Conservation (phyloP, 768 basidiomycete genomes). For the Termitomyces sp. region DNA sequence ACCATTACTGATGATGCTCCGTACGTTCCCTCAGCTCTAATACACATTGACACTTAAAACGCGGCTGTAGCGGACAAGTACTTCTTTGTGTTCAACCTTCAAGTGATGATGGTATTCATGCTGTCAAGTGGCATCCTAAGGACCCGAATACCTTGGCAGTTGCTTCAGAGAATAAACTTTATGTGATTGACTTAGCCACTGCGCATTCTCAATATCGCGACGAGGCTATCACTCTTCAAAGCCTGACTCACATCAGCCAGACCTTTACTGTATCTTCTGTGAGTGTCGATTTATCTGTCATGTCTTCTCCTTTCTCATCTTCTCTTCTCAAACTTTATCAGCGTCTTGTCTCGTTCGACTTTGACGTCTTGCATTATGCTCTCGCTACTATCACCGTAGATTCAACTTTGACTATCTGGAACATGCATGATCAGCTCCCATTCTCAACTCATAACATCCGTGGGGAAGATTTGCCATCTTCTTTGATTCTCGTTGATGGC, state of each 20-base stretch:
- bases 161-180: slow-evolving; percentile 74
- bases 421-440: slow-evolving; percentile 68
- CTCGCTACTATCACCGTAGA: slow-evolving; percentile 81
- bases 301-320: neutral
- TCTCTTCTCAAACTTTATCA: slow-evolving; percentile 19
- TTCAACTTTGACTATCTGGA: slow-evolving; percentile 79
- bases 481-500: slow-evolving; percentile 78
- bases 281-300: slow-evolving; percentile 22
- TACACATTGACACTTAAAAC: slow-evolving; percentile 1
- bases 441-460: slow-evolving; percentile 74
- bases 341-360: slow-evolving; percentile 82
- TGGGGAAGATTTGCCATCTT: slow-evolving; percentile 79
- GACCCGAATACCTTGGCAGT: slow-evolving; percentile 76
- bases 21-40: slow-evolving; percentile 38
- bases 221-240: slow-evolving; percentile 63
- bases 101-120: slow-evolving; percentile 54
- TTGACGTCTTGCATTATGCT: slow-evolving; percentile 71
- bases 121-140: slow-evolving; percentile 88
- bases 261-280: slow-evolving; percentile 69
- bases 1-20: slow-evolving; percentile 82
- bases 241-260: slow-evolving; percentile 64
- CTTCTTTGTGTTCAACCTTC: slow-evolving; percentile 68
- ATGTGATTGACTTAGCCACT: slow-evolving; percentile 68
- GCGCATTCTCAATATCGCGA: slow-evolving; percentile 50
- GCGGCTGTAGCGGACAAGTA: slow-evolving; percentile 49